phyloP scores from a whole-genome alignment of 129 eudicot genomes.

The Kitagawia praeruptora region DNA sequence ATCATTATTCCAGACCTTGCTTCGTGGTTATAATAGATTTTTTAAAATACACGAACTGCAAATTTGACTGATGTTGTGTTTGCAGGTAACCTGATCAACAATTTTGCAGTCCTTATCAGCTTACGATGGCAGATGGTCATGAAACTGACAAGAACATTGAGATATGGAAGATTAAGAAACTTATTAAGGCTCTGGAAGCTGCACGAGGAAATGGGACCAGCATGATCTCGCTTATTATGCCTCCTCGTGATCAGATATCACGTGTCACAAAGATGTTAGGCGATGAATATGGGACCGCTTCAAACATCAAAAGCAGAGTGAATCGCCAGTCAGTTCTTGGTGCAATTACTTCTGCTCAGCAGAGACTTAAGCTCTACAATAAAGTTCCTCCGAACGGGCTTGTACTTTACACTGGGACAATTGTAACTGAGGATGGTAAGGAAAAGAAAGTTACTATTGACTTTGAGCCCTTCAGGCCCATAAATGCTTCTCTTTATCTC shows the following conservation, averaged over 20 bases:
- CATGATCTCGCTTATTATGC: conserved; percentile 9
- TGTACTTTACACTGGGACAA: conserved; percentile 7
- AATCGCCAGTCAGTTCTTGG: conserved; percentile 7
- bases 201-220: conserved; percentile 9
- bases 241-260: conserved; percentile 2
- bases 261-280: conserved; percentile 6
- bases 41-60: not conserved
- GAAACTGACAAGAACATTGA: conserved; percentile 9
- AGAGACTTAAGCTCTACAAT: conserved; percentile 3
- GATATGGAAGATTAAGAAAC: conserved; percentile 10
- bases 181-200: conserved; percentile 7
- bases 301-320: conserved; percentile 7
- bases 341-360: conserved; percentile 8
- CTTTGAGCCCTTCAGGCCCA: conserved; percentile 11
- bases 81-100: not conserved
- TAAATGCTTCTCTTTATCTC: conserved; percentile 4
- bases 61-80: not conserved
- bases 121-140: conserved; percentile 7
- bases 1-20: not conserved
- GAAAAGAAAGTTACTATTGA: conserved; percentile 7
- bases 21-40: not conserved
- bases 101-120: not conserved
- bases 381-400: conserved; percentile 6
- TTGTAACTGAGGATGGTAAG: conserved; percentile 4
- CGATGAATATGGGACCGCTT: conserved; percentile 4